A percentile compares a stretch with the other conserved stretches of the same genome.
Conservation (phyloP, 2,329 filamentous ascomycete genomes). For the Calonectria pseudoreteaudii region DNA sequence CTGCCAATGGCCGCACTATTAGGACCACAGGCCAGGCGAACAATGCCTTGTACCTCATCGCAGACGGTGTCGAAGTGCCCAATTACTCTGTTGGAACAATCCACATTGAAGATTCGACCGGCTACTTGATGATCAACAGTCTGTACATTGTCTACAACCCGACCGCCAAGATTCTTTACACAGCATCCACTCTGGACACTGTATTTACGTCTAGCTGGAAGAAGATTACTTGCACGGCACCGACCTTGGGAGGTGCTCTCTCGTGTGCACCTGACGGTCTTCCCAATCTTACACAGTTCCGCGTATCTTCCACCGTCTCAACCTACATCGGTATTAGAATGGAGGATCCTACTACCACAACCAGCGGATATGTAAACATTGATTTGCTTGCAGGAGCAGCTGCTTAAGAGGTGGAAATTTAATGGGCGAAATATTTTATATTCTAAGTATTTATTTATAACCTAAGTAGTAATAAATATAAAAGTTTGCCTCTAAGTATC, state of each 20-base stretch:
- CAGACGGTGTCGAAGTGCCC: not conserved
- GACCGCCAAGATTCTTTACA: not conserved
- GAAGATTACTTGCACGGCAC: not conserved
- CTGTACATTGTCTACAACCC: conserved; percentile 2
- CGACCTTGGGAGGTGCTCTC: not conserved
- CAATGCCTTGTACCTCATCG: not conserved
- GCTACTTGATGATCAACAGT: not conserved
- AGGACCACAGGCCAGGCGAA: not conserved
- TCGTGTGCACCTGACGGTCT: not conserved
- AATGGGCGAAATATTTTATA: not conserved
- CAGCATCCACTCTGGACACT: not conserved
- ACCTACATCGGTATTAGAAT: not conserved
- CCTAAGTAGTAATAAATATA: not conserved
- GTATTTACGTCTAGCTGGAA: not conserved
- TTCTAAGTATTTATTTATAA: not conserved
- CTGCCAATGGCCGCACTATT: not conserved
- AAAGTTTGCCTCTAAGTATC: not conserved
- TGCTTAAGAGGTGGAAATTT: not conserved
- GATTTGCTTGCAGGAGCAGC: not conserved
- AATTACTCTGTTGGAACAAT: not conserved
- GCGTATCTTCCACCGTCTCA: not conserved
- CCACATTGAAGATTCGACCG: not conserved
- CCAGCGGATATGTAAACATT: not conserved
- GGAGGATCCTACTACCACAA: not conserved
- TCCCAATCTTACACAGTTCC: not conserved